Percentiles rank a stretch among this genome's conserved stretches.
phyloP scores from a whole-genome alignment of 2,329 filamentous ascomycete genomes.

The Ceratocystis ficicola region DNA sequence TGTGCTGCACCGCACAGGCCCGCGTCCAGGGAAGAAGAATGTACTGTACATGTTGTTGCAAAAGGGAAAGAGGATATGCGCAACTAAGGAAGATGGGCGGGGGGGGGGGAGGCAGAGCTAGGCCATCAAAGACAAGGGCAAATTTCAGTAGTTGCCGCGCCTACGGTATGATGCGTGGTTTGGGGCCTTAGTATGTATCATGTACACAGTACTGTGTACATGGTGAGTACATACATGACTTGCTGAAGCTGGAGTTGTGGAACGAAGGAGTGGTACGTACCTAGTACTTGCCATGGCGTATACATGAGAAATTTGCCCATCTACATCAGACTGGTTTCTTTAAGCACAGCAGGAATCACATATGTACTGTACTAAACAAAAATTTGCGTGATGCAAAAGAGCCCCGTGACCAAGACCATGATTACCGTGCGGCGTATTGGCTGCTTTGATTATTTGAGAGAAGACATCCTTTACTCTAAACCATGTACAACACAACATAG shows the following conservation, averaged over 20 bases:
- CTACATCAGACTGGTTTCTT: neutral
- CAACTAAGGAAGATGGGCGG: constrained; percentile 3
- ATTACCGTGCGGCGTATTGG: no score
- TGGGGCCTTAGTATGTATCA: neutral
- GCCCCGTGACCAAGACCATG: no score
- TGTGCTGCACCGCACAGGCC: neutral
- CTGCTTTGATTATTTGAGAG: no score
- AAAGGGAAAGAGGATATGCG: neutral
- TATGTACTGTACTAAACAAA: no score
- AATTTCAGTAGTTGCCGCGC: neutral
- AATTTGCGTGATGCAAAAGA: no score
- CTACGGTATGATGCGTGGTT: neutral
- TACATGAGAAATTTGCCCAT: neutral
- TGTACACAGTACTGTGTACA: neutral
- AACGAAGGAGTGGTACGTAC: neutral
- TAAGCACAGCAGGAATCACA: neutral
- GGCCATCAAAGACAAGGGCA: neutral
- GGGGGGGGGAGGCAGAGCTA: neutral
- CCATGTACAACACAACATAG: no score
- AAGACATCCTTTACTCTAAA: no score
- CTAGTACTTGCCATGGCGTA: neutral
- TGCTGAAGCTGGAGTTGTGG: neutral
- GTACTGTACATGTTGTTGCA: neutral
- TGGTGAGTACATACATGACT: neutral
- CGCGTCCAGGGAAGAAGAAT: neutral